These are phyloP conservation scores for Nissolia schottii DNA, from an alignment of 306 rosid species.

Conservation along the genomic window DNA sequence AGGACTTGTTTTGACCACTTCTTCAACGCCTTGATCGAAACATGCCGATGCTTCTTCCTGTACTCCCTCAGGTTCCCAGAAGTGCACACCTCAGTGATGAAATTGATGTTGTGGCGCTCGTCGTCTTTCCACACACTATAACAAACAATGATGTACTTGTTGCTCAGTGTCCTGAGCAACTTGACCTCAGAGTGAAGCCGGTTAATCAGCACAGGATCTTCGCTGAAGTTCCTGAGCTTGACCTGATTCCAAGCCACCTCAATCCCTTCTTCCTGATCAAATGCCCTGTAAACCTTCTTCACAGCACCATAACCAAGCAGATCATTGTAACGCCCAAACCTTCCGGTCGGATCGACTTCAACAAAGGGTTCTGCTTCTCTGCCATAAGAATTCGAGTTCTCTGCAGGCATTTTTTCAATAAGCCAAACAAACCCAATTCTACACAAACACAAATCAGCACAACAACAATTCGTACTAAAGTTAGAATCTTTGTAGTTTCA, in stretches of 20 bases:
- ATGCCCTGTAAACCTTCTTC: constrained; percentile 81
- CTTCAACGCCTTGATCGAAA: constrained; percentile 79
- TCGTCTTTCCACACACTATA: constrained; percentile 79
- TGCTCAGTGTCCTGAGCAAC: constrained; percentile 53
- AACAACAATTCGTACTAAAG: neutral
- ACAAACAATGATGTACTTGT: constrained; percentile 73
- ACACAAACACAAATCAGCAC: neutral
- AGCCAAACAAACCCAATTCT: constrained; percentile 5
- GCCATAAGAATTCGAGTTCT: constrained; percentile 29
- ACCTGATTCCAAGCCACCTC: constrained; percentile 99
- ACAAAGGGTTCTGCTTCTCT: constrained; percentile 60
- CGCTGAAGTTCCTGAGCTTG: constrained; percentile 52
- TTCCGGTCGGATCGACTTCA: constrained; percentile 84
- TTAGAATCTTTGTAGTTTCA: neutral
- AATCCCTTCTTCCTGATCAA: constrained; percentile 87
- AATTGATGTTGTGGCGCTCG: constrained; percentile 53
- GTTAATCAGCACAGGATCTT: constrained; percentile 57
- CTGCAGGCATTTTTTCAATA: constrained; percentile 70
- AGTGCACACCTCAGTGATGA: constrained; percentile 83
- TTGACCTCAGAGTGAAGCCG: constrained; percentile 73
- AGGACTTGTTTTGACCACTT: constrained; percentile 95
- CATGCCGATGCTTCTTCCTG: constrained; percentile 80
- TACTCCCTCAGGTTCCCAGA: constrained; percentile 86
- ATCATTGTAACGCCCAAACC: constrained; percentile 71
- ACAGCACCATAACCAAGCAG: constrained; percentile 84